Percentiles rank a stretch among this genome's conserved stretches.
Conservation (phyloP, 495 filamentous ascomycete species). For the Hypomontagnella monticulosa region DNA sequence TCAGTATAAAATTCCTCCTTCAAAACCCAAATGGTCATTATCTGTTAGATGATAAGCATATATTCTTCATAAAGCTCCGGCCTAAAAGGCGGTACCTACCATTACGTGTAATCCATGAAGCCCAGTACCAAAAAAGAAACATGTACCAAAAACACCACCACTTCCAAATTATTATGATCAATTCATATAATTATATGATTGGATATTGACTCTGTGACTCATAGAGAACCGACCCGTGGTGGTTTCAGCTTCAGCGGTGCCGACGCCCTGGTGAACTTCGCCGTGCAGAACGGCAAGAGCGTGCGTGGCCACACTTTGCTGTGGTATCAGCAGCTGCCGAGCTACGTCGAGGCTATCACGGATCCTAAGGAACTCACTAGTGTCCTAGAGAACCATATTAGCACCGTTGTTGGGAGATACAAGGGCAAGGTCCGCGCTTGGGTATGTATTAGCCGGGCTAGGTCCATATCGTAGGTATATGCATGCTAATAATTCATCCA, state of each 20-base stretch:
- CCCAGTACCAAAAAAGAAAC: conserved; percentile 11
- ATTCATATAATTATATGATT: too few species aligned
- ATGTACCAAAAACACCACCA: conserved; percentile 10
- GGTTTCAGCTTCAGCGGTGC: conserved; percentile 54
- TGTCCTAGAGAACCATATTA: conserved; percentile 60
- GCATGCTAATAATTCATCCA: conserved; percentile 21
- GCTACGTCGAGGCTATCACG: conserved; percentile 57
- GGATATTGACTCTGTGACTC: too few species aligned
- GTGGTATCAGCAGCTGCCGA: conserved; percentile 65
- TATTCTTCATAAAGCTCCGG: conserved; percentile 13
- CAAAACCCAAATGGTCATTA: conserved; percentile 8
- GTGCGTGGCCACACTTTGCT: conserved; percentile 64
- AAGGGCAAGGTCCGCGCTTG: conserved; percentile 55
- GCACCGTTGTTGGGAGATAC: conserved; percentile 58
- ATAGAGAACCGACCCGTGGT: conserved; percentile 60
- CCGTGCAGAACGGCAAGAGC: conserved; percentile 55
- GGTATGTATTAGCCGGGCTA: conserved; percentile 44
- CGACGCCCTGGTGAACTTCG: conserved; percentile 61
- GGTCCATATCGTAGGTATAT: background rate
- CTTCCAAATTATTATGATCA: too few species aligned
- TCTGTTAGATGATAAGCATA: conserved; percentile 14
- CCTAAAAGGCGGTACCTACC: background rate
- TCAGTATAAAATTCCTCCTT: conserved; percentile 11
- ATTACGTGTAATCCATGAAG: conserved; percentile 2
- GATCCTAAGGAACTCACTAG: conserved; percentile 55